Conservation (phyloP, 1,284 basidiomycete species). For the Boletellus sp. region DNA sequence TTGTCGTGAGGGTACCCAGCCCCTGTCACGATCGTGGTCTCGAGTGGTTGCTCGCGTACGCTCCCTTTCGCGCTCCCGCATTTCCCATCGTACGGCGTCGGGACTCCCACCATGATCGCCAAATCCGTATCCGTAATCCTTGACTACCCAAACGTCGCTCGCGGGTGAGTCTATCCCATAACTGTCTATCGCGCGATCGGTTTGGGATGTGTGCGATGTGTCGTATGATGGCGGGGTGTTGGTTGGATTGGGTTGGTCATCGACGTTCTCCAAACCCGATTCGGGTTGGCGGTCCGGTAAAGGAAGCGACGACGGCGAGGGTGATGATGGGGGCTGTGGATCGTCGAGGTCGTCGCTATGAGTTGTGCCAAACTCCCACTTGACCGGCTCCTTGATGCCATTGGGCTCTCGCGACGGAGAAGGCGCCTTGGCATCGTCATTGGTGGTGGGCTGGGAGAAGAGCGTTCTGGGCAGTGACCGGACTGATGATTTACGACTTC, state of each 20-base stretch:
- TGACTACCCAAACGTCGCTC: conserved; percentile 52
- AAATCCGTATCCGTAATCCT: conserved; percentile 61
- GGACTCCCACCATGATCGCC: conserved; percentile 39
- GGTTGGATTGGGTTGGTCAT: conserved; percentile 1
- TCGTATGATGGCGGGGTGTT: background rate
- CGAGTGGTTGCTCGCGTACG: conserved; percentile 11
- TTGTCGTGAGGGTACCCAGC: conserved; percentile 15
- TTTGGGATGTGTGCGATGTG: background rate
- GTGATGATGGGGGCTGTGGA: background rate
- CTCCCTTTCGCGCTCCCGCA: conserved; percentile 27
- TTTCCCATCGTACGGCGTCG: conserved; percentile 30
- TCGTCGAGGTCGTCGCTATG: conserved; percentile 19
- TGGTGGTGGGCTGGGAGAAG: conserved; percentile 1
- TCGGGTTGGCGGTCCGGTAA: background rate
- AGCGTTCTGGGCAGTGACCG: conserved; percentile 24
- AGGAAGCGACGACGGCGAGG: background rate
- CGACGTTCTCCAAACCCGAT: background rate
- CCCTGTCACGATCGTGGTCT: conserved; percentile 24
- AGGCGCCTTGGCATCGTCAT: conserved; percentile 1
- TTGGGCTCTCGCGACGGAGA: conserved; percentile 25
- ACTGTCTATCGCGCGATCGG: conserved; percentile 6
- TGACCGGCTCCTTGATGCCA: conserved; percentile 37
- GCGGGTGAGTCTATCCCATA: conserved; percentile 18
- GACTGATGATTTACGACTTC: conserved; percentile 35
- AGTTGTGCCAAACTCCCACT: conserved; percentile 60